Evolutionary conservation across 2,329 filamentous ascomycete species (phyloP), one percentile per base, ranked within the genome.

Genomic region (Stachybotrys chlorohalonatus): DNA sequence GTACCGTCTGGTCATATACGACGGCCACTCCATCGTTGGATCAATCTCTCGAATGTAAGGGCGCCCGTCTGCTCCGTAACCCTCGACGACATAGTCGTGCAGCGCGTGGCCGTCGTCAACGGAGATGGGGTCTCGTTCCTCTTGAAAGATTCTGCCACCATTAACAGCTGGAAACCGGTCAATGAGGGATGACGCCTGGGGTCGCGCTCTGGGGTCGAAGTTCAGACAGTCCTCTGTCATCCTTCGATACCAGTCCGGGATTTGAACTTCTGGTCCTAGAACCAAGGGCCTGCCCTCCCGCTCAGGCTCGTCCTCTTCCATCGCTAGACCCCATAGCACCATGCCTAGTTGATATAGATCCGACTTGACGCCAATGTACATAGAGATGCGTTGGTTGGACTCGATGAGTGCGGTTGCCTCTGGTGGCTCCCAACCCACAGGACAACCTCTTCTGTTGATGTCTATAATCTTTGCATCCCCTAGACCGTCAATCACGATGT

Each of bases 341-440:
- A 99, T 99, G 6, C 94, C 94, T 6, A 97, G 80, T 70, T 99
- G 94, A 65, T 88, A 99, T 1, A 99, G 77, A 70, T 99, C 94
- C 0, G 93, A 96, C 72, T 99, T 99, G 67, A 96, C 91, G 11
- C 94, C 93, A 66, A 99, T 97, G 66, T 95, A 96, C 86, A 97
- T 96, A 49, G 89, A 88, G 53, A 99, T 92, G 32, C 90, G 83
- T 69, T 96, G 92, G 55, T 89, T 89, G 69, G 86, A 92, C 60
- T 93, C 86, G 57, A 97, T 90, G 54, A 97, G 83, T 6, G 83
- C 81, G 15, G 86, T 87, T 54, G 95, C 87, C 71, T 99, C 94
- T 5, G 94, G 94, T 3, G 94, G 92, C 62, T 99, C 94, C 94
- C 94, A 99, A 30, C 93, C 93, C 5, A 97, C 89, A 0, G 94